Conservation (phyloP, 495 filamentous ascomycete genomes). For the Podospora didyma region DNA sequence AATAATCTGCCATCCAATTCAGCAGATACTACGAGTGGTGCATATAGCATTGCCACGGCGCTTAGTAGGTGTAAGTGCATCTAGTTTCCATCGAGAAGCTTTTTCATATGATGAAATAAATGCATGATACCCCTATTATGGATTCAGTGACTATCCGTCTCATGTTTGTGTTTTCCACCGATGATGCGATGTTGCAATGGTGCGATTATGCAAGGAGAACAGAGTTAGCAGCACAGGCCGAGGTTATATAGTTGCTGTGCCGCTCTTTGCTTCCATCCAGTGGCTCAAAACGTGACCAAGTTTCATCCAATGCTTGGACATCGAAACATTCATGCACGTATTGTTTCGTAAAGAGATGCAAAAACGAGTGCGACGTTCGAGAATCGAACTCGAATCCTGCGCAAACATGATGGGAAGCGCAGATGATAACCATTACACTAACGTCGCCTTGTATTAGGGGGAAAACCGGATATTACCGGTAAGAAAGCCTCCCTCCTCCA, state of each 20-base stretch:
- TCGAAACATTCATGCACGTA: neutral
- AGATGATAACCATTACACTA: constrained; percentile 26
- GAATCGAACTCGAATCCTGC: constrained; percentile 26
- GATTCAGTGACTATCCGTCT: too few relatives aligned
- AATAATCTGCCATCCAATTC: too few relatives aligned
- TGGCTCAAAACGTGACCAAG: neutral
- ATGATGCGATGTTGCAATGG: too few relatives aligned
- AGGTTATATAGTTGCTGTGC: too few relatives aligned
- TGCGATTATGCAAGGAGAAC: too few relatives aligned
- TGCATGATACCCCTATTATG: constrained; percentile 1
- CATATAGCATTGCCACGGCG: too few relatives aligned
- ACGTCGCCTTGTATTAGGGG: constrained; percentile 7
- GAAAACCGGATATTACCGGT: neutral
- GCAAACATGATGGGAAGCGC: constrained; percentile 18
- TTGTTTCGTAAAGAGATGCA: neutral
- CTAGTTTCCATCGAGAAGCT: neutral
- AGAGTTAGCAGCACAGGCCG: too few relatives aligned
- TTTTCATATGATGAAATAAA: neutral
- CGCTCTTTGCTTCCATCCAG: too few relatives aligned
- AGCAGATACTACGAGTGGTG: too few relatives aligned
- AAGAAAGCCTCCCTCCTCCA: neutral
- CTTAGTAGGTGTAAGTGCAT: neutral
- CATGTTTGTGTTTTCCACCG: too few relatives aligned
- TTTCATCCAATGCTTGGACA: too few relatives aligned
- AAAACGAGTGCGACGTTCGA: constrained; percentile 17